phyloP scores from a whole-genome alignment of 352 stramenopile species.

The Pythium folliculosum region DNA sequence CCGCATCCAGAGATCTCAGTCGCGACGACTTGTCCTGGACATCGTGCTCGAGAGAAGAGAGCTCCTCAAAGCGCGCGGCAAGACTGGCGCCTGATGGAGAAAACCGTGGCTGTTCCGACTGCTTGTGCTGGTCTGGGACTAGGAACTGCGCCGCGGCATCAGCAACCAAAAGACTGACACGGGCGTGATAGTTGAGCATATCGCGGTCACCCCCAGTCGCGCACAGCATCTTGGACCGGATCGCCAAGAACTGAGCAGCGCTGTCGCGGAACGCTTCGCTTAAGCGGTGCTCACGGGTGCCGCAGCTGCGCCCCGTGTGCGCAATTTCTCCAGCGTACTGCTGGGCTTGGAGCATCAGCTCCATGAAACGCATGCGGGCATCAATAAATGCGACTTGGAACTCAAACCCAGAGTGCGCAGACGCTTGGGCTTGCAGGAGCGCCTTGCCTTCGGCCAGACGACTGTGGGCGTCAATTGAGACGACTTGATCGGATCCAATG shows the following conservation, averaged over 20 bases:
- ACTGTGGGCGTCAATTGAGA: background rate
- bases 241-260: background rate
- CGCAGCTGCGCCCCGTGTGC: slow-evolving; percentile 24
- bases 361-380: slow-evolving; percentile 43
- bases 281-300: background rate
- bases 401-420: slow-evolving; percentile 44
- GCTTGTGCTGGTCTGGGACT: background rate
- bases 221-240: slow-evolving; percentile 11
- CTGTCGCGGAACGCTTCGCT: background rate
- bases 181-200: background rate
- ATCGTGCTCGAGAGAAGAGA: background rate
- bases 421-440: slow-evolving; percentile 40
- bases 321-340: slow-evolving; percentile 47
- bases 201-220: background rate
- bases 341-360: slow-evolving; percentile 44
- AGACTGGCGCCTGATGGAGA: background rate
- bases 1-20: background rate
- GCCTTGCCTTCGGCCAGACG: slow-evolving; percentile 26
- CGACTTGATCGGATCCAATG: slow-evolving; percentile 21
- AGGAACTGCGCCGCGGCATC: background rate
- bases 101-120: background rate
- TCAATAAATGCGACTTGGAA: slow-evolving; percentile 43
- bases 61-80: background rate
- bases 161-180: background rate
- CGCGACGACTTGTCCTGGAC: slow-evolving; percentile 17